A percentile compares a stretch with the other conserved stretches of the same genome.
Evolutionary conservation across 768 basidiomycete species (phyloP).

Genomic region (Aureoboletus auriporus): DNA sequence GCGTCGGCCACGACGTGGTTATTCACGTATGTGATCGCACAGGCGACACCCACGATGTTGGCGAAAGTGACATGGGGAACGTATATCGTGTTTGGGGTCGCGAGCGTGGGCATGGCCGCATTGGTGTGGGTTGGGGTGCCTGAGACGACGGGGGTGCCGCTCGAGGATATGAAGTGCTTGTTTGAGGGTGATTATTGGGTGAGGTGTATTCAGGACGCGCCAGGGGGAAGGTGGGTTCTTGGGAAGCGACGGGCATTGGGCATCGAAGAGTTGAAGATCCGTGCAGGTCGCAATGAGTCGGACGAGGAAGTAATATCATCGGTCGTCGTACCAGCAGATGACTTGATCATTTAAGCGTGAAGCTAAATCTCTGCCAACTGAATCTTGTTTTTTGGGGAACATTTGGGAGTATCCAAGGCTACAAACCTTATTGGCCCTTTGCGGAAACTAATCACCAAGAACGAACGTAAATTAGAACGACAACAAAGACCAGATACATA

Average conservation of each 20-base stretch:
- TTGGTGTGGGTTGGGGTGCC: constrained; percentile 37
- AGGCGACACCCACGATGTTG: constrained; percentile 37
- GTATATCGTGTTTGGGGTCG: constrained; percentile 31
- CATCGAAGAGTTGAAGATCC: constrained; percentile 24
- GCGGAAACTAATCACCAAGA: not conserved
- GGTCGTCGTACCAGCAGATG: not conserved
- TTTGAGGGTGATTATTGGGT: constrained; percentile 30
- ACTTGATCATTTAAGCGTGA: not conserved
- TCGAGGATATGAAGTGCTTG: constrained; percentile 36
- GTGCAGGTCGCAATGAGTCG: not conserved
- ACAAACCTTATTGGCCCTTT: not conserved
- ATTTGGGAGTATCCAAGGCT: constrained; percentile 10
- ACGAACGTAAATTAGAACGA: constrained; percentile 3
- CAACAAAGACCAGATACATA: constrained; percentile 4
- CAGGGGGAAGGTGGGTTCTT: constrained; percentile 28
- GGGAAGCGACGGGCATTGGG: constrained; percentile 19
- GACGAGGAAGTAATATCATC: constrained; percentile 2
- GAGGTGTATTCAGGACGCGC: constrained; percentile 31
- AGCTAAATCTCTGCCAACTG: no score
- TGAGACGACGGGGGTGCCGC: constrained; percentile 37
- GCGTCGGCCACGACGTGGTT: constrained; percentile 33
- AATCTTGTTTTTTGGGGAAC: no score
- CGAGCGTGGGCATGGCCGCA: constrained; percentile 25
- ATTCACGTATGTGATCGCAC: constrained; percentile 35
- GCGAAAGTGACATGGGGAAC: constrained; percentile 25